Base-by-base conservation (phyloP, 2,329 filamentous ascomycete species). In the Diaporthe eres region DNA sequence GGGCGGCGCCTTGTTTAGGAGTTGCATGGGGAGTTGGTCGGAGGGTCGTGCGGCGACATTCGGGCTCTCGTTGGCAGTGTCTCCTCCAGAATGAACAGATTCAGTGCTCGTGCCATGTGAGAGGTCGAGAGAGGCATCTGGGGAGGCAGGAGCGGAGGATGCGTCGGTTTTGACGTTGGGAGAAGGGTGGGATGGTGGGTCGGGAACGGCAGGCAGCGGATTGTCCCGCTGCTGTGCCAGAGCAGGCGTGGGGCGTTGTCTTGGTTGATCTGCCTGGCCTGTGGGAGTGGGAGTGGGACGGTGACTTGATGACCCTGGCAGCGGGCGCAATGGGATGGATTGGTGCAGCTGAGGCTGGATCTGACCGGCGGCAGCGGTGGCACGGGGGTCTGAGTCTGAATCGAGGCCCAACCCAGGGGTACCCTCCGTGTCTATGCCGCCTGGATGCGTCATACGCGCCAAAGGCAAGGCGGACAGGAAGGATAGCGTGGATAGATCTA, bases 1-100 rank as follows among this genome's bases (percentile, higher is more conserved):
- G 57, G 80, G 78, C 34, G 77, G 78, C 22, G 78, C 76, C 76
- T 79, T 79, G 67, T 78, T 81, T 77, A 71, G 75, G 71, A 77
- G 61, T 67, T 72, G 75, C 72, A 75, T 77, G 47, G 77, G 76
- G 70, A 75, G 63, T 49, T 77, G 60, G 39, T 75, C 70, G 61
- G 49, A 25, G 25, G 49, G 31, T 42, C 42, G 47, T 47, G 34
- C 31, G 49, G 55, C 70, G 49, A 47, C 63, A 73, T 71, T 60
- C 70, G 76, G 28, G 68, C 76, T 42, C n/a, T 31, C 44, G 31
- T 65, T 28, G 72, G 34, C 72, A 22, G 57, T 31, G 39, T 65
- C 44, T 76, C 42, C 71, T 68, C 53, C 51, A 55, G 42, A 70
- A 42, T 71, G 58, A 47, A 63, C 37, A 57, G 63, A 47, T 47